Percentiles rank a stretch among this genome's conserved stretches.
phyloP scores from a whole-genome alignment of 1,139 yeast species.

The Saccharomyces hybrid region DNA sequence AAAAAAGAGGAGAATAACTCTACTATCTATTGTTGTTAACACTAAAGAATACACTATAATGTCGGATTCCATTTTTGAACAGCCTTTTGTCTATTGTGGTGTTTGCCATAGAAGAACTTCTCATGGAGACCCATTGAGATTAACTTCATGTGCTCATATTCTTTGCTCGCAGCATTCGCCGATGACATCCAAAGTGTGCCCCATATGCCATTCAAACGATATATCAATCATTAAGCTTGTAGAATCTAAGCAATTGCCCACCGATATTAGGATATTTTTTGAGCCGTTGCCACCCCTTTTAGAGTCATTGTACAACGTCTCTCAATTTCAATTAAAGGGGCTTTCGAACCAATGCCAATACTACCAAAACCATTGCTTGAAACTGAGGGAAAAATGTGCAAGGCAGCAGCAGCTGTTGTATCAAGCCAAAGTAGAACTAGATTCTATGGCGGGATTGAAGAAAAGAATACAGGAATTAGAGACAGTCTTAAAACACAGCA shows the following conservation, averaged over 20 bases:
- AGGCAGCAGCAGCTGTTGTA: slow-evolving; percentile 21
- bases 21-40: not conserved
- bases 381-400: slow-evolving; percentile 21
- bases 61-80: slow-evolving; percentile 11
- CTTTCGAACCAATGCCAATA: slow-evolving; percentile 19
- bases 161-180: slow-evolving; percentile 18
- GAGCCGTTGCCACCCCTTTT: slow-evolving; percentile 19
- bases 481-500: slow-evolving; percentile 3
- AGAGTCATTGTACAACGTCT: slow-evolving; percentile 20
- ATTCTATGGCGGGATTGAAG: slow-evolving; percentile 17
- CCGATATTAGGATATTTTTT: slow-evolving; percentile 21
- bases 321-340: slow-evolving; percentile 22
- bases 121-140: slow-evolving; percentile 14
- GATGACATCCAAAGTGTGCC: slow-evolving; percentile 9
- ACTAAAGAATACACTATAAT: not conserved
- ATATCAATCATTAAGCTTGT: slow-evolving; percentile 15
- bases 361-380: slow-evolving; percentile 18
- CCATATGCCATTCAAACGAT: slow-evolving; percentile 16
- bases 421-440: slow-evolving; percentile 22
- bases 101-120: slow-evolving; percentile 20
- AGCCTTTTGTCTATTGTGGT: slow-evolving; percentile 20
- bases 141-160: slow-evolving; percentile 28
- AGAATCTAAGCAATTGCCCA: slow-evolving; percentile 16
- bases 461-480: slow-evolving; percentile 15
- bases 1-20: not conserved